Evolutionary conservation across 345 rosid species (phyloP).

Genomic region (Salix viminalis): DNA sequence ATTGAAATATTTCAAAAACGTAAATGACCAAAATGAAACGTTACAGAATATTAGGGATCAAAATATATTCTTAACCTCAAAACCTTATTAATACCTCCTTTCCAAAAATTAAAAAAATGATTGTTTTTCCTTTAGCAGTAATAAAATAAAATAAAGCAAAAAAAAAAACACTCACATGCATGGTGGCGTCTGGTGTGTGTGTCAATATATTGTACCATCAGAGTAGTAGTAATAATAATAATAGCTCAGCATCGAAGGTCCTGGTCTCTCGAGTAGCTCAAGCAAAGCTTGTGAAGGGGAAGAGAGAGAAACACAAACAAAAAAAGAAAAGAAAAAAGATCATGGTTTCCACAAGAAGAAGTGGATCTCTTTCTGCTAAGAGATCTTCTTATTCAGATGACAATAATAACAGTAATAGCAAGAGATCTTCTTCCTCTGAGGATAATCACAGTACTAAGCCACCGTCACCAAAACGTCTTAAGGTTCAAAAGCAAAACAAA

Average conservation of each 20-base stretch:
- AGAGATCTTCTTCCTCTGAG: conserved; percentile 25
- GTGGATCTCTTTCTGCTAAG: conserved; percentile 73
- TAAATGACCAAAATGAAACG: background rate
- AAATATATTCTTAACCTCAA: background rate
- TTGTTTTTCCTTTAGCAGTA: background rate
- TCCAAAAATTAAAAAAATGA: background rate
- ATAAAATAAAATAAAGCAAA: background rate
- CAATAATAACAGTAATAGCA: conserved; percentile 40
- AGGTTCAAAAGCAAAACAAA: conserved; percentile 37
- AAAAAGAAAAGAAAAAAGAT: conserved; percentile 30
- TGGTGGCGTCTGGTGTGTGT: background rate
- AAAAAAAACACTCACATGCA: background rate
- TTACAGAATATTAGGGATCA: background rate
- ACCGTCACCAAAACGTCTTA: conserved; percentile 67
- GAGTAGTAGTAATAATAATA: too few species aligned
- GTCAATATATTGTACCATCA: background rate
- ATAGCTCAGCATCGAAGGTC: background rate
- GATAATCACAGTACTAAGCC: conserved; percentile 32
- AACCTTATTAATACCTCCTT: background rate
- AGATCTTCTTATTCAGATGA: conserved; percentile 19
- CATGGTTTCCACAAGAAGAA: conserved; percentile 86
- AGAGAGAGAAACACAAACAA: background rate
- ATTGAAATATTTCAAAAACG: background rate
- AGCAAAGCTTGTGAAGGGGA: background rate
- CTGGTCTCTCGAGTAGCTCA: background rate